phyloP scores from a whole-genome alignment of 805 yeast species.

The Blastobotrys attinorum region DNA sequence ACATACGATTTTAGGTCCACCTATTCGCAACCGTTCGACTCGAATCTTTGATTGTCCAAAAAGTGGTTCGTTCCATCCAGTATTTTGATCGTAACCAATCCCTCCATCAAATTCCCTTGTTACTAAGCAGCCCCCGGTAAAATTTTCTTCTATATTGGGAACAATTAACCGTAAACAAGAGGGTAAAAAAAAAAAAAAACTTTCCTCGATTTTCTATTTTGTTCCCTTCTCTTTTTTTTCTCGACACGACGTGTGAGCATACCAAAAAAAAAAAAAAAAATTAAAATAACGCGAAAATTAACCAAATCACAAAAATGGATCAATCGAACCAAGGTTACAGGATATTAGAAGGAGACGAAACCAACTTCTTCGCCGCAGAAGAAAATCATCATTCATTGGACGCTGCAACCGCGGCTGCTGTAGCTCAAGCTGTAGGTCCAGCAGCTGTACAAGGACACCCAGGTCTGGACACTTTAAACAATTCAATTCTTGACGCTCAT shows the following conservation, averaged over 20 bases:
- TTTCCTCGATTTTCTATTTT: background rate
- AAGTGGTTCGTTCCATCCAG: no score
- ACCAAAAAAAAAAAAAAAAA: no score
- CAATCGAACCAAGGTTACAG: background rate
- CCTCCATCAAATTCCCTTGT: no score
- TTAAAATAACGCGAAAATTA: no score
- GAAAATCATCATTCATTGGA: background rate
- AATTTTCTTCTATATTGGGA: no score
- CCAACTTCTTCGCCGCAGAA: conserved; percentile 1
- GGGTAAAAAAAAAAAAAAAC: background rate
- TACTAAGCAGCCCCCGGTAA: background rate
- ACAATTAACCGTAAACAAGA: background rate
- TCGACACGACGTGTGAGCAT: no score
- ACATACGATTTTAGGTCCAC: no score
- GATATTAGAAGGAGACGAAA: background rate
- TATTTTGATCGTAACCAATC: no score
- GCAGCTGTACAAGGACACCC: background rate
- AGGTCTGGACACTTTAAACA: background rate
- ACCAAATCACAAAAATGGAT: no score
- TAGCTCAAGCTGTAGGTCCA: background rate
- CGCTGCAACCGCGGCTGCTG: conserved; percentile 1
- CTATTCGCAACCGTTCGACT: no score
- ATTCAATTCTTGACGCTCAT: background rate
- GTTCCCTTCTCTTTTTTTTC: background rate
- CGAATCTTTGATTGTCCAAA: no score